A percentile compares a stretch with the other conserved stretches of the same genome.
These are phyloP conservation scores for Agastache rugosa DNA, from an alignment of 257 asterid species.

Conservation along the genomic window DNA sequence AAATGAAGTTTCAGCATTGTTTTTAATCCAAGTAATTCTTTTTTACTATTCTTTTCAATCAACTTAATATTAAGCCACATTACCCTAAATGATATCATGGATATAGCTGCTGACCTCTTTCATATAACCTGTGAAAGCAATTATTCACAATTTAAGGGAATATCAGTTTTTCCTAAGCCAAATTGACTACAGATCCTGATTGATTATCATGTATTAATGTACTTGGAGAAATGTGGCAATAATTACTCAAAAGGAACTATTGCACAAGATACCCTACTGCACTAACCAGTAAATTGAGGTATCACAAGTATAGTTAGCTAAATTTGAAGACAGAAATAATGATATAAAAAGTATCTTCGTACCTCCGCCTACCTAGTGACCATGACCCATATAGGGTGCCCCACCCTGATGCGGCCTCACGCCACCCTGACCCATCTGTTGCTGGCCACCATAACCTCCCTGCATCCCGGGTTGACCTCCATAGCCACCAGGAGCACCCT, in stretches of 20 bases:
- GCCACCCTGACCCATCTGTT: conserved; percentile 86
- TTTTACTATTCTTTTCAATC: background rate
- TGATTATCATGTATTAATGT: background rate
- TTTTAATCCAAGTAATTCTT: background rate
- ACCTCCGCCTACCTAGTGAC: conserved; percentile 72
- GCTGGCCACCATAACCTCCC: conserved; percentile 72
- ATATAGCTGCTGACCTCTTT: background rate
- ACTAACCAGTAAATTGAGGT: conserved; percentile 3
- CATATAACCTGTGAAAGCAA: background rate
- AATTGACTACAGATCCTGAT: background rate
- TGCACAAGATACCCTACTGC: background rate
- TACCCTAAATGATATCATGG: background rate
- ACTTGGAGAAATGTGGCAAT: background rate
- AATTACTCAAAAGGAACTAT: background rate
- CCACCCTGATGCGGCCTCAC: conserved; percentile 91
- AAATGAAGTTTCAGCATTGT: background rate
- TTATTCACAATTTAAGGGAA: background rate
- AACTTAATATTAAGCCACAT: background rate
- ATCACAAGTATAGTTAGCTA: background rate
- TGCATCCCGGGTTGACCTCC: conserved; percentile 82
- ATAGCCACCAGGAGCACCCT: conserved; percentile 64
- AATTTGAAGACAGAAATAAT: conserved; percentile 4
- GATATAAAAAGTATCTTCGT: background rate
- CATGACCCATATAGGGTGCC: conserved; percentile 86
- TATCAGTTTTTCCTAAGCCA: background rate